These are phyloP conservation scores for Acorus gramineus DNA, from an alignment of 106 monocot genomes.

Conservation along the genomic window DNA sequence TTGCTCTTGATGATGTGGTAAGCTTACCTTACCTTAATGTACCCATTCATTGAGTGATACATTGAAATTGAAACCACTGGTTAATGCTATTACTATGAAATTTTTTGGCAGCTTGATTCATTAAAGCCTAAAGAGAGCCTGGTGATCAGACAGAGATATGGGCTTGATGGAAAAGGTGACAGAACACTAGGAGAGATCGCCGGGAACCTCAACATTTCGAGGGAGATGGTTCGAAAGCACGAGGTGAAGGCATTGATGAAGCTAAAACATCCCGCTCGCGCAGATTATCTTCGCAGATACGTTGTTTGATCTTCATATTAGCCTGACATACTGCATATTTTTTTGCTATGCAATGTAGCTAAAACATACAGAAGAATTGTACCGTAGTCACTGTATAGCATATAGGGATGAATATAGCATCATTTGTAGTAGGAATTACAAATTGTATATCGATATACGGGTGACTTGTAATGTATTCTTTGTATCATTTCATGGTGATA, in stretches of 20 bases:
- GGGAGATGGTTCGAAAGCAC: conserved; percentile 90
- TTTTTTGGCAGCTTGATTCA: conserved; percentile 68
- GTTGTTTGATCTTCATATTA: conserved; percentile 16
- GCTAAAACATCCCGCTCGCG: conserved; percentile 86
- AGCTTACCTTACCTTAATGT: not conserved
- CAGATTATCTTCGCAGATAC: conserved; percentile 75
- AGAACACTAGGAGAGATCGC: conserved; percentile 85
- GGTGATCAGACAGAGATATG: conserved; percentile 89
- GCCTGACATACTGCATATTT: not conserved
- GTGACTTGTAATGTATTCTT: no score
- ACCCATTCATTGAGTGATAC: not conserved
- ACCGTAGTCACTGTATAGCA: no score
- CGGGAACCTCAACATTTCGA: conserved; percentile 84
- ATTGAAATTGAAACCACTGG: not conserved
- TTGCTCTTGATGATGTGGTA: conserved; percentile 98
- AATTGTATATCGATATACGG: no score
- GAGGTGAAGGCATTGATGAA: conserved; percentile 92
- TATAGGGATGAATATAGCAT: no score
- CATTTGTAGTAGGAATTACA: no score
- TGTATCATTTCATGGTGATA: no score
- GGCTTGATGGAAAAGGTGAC: conserved; percentile 84
- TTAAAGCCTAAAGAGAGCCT: conserved; percentile 92
- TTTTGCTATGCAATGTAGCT: not conserved
- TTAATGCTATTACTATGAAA: not conserved
- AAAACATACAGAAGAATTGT: not conserved